These are phyloP conservation scores for Daldinia loculata DNA, from an alignment of 495 filamentous ascomycete genomes.

Conservation along the genomic window DNA sequence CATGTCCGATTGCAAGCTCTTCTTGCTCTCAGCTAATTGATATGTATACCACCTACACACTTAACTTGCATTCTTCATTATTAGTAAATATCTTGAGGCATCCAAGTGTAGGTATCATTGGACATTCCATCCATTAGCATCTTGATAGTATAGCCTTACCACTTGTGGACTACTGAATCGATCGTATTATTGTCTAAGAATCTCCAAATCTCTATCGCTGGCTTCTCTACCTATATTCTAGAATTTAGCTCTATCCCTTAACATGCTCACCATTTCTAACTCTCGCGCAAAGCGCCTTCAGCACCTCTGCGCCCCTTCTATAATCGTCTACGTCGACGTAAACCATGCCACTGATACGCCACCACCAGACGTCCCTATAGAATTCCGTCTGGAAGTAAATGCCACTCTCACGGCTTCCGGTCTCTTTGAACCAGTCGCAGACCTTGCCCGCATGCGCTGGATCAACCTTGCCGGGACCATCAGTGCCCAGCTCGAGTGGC, in stretches of 20 bases:
- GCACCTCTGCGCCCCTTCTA: constrained; percentile 61
- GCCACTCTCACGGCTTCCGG: constrained; percentile 30
- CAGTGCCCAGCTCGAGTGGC: constrained; percentile 59
- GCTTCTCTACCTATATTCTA: constrained; percentile 3
- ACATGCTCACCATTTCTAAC: constrained; percentile 58
- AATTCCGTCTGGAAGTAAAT: constrained; percentile 53
- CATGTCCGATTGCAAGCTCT: neutral
- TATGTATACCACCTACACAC: neutral
- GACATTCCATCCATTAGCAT: neutral
- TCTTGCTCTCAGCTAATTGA: neutral
- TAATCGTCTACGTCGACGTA: constrained; percentile 78
- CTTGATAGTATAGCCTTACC: neutral
- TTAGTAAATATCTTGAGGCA: neutral
- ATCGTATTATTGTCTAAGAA: neutral
- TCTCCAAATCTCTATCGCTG: neutral
- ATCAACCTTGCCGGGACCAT: constrained; percentile 31
- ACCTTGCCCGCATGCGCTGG: constrained; percentile 19
- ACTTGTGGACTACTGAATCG: neutral
- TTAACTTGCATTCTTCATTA: neutral
- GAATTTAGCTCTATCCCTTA: neutral
- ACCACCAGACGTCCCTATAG: constrained; percentile 69
- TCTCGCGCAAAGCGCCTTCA: constrained; percentile 66
- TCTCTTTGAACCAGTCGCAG: constrained; percentile 33
- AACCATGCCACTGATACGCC: constrained; percentile 71
- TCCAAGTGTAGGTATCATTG: neutral